Evolutionary conservation across 2,329 filamentous ascomycete genomes (phyloP).

Genomic region (Aspergillus fijiensis): DNA sequence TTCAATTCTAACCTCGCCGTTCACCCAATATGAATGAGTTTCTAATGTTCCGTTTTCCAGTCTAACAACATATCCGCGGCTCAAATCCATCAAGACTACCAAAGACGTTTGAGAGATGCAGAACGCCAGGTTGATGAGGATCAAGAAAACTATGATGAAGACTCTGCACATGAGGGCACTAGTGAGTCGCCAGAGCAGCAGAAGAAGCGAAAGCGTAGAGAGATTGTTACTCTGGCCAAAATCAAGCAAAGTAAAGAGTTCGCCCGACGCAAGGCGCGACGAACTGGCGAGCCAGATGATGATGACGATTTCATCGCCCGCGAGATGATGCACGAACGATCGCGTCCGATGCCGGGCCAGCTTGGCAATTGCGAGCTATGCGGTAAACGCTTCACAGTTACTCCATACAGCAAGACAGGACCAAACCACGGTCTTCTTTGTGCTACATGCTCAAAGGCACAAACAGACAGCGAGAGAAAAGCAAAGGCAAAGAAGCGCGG

Average conservation of each 20-base stretch:
- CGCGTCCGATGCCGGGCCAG: slow-evolving; percentile 70
- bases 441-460: slow-evolving; percentile 72
- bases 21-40: background rate
- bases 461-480: slow-evolving; percentile 64
- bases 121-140: slow-evolving; percentile 37
- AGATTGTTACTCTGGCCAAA: slow-evolving; percentile 46
- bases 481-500: slow-evolving; percentile 55
- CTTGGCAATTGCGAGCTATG: slow-evolving; percentile 85
- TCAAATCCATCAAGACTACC: slow-evolving; percentile 61
- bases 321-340: slow-evolving; percentile 58
- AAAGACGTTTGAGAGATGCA: slow-evolving; percentile 53
- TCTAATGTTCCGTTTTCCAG: slow-evolving; percentile 28
- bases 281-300: slow-evolving; percentile 43
- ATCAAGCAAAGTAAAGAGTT: slow-evolving; percentile 54
- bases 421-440: slow-evolving; percentile 86
- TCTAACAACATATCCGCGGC: slow-evolving; percentile 66
- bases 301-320: slow-evolving; percentile 49
- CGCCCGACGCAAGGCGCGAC: slow-evolving; percentile 44
- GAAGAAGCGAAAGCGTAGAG: slow-evolving; percentile 58
- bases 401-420: slow-evolving; percentile 78
- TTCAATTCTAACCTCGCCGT: background rate
- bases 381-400: slow-evolving; percentile 86
- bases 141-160: slow-evolving; percentile 32
- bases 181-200: slow-evolving; percentile 46
- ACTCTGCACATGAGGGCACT: slow-evolving; percentile 33